Base-by-base conservation (phyloP, 768 basidiomycete species). In the Hysterangium stoloniferum region DNA sequence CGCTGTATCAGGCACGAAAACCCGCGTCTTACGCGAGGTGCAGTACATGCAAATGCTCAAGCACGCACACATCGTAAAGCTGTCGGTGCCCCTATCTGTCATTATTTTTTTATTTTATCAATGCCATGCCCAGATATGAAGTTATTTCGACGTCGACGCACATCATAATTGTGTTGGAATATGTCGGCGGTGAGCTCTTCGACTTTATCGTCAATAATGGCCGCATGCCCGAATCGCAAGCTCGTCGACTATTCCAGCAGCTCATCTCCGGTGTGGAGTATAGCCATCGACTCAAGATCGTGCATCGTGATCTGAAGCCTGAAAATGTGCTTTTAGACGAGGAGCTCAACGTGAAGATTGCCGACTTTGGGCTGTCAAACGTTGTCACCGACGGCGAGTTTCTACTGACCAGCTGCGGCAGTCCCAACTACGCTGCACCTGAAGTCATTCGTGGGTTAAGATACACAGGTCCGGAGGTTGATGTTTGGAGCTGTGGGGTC, bases 401-500 rank as follows among this genome's bases (percentile, higher is more conserved):
- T 66, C 72, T 99, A 51, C 91, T 92, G 61, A 99, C 96, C 7
- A 94, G 90, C 58, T 99, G 96, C 65, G 95, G 96, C 1, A 93
- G 90, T 63, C 96, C 96, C 1, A 98, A 99, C 65, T 99, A 99
- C 60, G 96, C 96, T 49, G 95, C 96, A 0, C 96, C 96, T 1
- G 96, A 99, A 62, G 95, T 99, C 60, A 96, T 99, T 56, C 79
- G 85, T 15, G 96, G 96, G 4, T 88, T 89, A 25, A 76, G 94
- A 6, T 99, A 99, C 62, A 92, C 92, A 0, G 96, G 96, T 0
- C 94, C 95, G 0, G 96, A 98, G 68, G 96, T 98, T 60, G 96
- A 99, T 57, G 92, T 98, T 9, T 99, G 96, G 96, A 92, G 89
- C 58, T 89, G 89, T 49, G 96, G 96, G 0, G 95, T 99, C n/a